These are phyloP conservation scores for Fusarium duplospermum DNA, from an alignment of 2,329 filamentous ascomycete species.

Conservation along the genomic window DNA sequence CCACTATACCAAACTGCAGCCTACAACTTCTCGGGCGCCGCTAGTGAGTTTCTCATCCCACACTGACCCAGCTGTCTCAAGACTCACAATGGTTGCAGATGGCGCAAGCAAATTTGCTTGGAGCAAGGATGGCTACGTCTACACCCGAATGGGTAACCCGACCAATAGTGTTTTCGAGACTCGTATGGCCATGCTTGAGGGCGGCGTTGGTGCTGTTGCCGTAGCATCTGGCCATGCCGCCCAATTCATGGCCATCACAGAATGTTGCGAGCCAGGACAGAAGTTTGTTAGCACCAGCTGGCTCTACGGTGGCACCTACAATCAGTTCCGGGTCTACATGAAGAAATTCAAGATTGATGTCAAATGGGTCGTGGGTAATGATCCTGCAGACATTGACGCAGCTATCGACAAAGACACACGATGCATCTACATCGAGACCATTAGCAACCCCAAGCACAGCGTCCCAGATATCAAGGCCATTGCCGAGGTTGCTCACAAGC, in stretches of 20 bases:
- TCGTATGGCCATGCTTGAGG: conserved; percentile 6
- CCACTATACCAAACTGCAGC: background rate
- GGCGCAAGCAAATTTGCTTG: background rate
- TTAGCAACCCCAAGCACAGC: conserved; percentile 6
- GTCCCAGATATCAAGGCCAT: conserved; percentile 8
- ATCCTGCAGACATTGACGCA: background rate
- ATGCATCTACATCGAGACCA: conserved; percentile 5
- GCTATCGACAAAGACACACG: conserved; percentile 6
- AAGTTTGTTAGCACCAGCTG: conserved; percentile 3
- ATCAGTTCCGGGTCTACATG: conserved; percentile 1
- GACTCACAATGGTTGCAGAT: background rate
- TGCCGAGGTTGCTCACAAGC: background rate
- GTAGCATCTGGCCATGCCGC: conserved; percentile 3
- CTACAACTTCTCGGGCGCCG: background rate
- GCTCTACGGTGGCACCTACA: conserved; percentile 11
- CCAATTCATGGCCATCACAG: background rate
- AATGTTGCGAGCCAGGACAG: background rate
- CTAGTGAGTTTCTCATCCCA: background rate
- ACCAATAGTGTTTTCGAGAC: conserved; percentile 13
- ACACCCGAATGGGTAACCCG: background rate
- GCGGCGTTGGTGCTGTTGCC: background rate
- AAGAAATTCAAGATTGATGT: background rate
- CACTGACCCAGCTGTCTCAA: background rate
- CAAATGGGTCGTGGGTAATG: background rate
- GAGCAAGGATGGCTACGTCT: background rate